Percentiles rank a stretch among this genome's conserved stretches.
Conservation (phyloP, 2,329 filamentous ascomycete genomes). For the Aureobasidium sp. region DNA sequence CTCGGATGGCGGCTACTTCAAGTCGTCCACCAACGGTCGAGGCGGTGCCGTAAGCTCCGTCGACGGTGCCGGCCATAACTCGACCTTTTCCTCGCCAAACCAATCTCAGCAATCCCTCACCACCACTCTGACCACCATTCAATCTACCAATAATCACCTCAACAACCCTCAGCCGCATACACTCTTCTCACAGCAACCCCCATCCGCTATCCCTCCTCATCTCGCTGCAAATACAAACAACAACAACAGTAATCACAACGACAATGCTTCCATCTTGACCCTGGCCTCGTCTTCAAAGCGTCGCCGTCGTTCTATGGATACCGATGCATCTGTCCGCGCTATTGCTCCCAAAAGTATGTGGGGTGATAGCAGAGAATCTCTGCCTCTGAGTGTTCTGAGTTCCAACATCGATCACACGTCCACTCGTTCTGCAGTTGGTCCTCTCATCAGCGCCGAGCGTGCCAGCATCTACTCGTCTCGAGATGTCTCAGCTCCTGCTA, state of each 20-base stretch:
- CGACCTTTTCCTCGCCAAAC: slow-evolving; percentile 85
- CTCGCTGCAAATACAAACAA: slow-evolving; percentile 39
- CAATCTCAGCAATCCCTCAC: slow-evolving; percentile 84
- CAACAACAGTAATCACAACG: slow-evolving; percentile 64
- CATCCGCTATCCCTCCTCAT: slow-evolving; percentile 12
- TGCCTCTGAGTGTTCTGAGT: slow-evolving; percentile 82
- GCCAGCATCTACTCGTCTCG: slow-evolving; percentile 73
- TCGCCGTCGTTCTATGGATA: slow-evolving; percentile 83
- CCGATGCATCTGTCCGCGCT: slow-evolving; percentile 85
- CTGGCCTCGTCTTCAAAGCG: slow-evolving; percentile 86
- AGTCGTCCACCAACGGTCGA: slow-evolving; percentile 73
- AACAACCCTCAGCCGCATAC: slow-evolving; percentile 29
- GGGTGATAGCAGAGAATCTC: slow-evolving; percentile 82
- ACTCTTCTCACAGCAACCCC: slow-evolving; percentile 25
- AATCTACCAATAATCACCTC: slow-evolving; percentile 64
- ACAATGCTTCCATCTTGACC: slow-evolving; percentile 88
- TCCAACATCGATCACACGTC: slow-evolving; percentile 65
- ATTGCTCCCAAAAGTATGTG: slow-evolving; percentile 86
- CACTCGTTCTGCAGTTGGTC: slow-evolving; percentile 56
- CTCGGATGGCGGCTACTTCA: slow-evolving; percentile 81
- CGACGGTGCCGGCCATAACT: slow-evolving; percentile 67
- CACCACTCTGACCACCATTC: slow-evolving; percentile 87
- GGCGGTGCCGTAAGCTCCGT: slow-evolving; percentile 69
- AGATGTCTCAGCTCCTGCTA: slow-evolving; percentile 58
- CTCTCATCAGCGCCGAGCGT: slow-evolving; percentile 68